phyloP scores from a whole-genome alignment of 495 filamentous ascomycete genomes.

The Penicillium robsamsonii region DNA sequence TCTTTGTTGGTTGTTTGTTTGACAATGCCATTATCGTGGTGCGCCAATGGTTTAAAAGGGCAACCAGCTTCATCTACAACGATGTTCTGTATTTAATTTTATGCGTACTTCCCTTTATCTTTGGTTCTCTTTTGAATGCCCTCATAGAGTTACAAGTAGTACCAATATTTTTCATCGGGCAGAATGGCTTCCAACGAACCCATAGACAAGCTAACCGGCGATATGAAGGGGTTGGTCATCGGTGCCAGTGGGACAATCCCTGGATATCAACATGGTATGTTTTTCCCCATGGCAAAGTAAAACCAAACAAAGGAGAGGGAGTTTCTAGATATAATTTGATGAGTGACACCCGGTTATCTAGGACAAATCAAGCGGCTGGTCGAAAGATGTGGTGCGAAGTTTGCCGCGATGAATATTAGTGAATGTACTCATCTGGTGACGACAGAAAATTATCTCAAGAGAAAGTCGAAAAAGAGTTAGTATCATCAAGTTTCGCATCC shows the following conservation, averaged over 20 bases:
- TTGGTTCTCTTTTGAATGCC: not conserved
- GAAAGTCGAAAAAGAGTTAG: conserved; percentile 11
- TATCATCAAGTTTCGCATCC: not conserved
- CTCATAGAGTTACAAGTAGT: not conserved
- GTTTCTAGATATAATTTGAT: not conserved
- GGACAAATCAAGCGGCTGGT: conserved; percentile 9
- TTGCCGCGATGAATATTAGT: not conserved
- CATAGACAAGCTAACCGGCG: conserved; percentile 19
- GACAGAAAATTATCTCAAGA: conserved; percentile 4
- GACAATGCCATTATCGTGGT: not conserved
- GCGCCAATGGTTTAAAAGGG: not conserved
- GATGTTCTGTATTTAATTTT: not conserved
- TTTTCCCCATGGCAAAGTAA: not conserved
- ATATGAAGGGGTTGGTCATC: conserved; percentile 47
- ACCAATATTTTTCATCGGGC: not conserved
- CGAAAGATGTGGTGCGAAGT: conserved; percentile 11
- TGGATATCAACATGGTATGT: conserved; percentile 48
- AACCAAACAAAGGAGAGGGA: not conserved
- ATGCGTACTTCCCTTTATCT: not conserved
- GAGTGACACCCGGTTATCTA: not conserved
- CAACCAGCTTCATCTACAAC: not conserved
- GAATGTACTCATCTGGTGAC: conserved; percentile 23
- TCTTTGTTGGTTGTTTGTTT: conserved; percentile 1
- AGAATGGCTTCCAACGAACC: not conserved
- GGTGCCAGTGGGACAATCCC: conserved; percentile 58